A percentile compares a stretch with the other conserved stretches of the same genome.
Evolutionary conservation across 2,329 filamentous ascomycete genomes (phyloP).

Genomic region (Aspergillus costaricaensis): DNA sequence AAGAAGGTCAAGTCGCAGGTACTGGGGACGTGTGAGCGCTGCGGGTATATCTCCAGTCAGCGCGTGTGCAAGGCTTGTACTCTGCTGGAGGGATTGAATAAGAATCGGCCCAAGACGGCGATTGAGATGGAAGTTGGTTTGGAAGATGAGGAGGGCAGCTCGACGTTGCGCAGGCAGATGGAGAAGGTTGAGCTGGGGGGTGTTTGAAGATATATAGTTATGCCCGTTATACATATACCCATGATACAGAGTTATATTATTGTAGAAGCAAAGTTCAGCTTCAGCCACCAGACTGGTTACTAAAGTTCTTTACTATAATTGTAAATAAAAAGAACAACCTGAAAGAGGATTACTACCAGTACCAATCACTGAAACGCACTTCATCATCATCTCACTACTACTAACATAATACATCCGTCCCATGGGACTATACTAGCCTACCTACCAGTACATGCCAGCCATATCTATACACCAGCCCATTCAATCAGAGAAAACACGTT

Average conservation of each 20-base stretch:
- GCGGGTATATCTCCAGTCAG: constrained; percentile 95
- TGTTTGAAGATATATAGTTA: constrained; percentile 3
- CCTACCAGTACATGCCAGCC: too few relatives aligned
- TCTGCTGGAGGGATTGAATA: constrained; percentile 87
- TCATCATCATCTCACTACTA: not conserved
- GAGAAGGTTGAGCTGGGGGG: constrained; percentile 49
- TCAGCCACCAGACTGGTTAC: too few relatives aligned
- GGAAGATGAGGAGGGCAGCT: constrained; percentile 54
- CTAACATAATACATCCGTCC: not conserved
- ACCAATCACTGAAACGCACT: too few relatives aligned
- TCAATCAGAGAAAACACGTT: too few relatives aligned
- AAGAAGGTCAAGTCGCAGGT: constrained; percentile 53
- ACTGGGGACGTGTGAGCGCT: constrained; percentile 79
- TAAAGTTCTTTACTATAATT: too few relatives aligned
- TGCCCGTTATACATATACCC: too few relatives aligned
- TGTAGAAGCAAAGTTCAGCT: too few relatives aligned
- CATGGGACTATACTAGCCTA: too few relatives aligned
- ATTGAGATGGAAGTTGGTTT: constrained; percentile 50
- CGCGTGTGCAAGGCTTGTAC: constrained; percentile 90
- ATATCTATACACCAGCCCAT: too few relatives aligned
- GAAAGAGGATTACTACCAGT: too few relatives aligned
- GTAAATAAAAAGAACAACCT: too few relatives aligned
- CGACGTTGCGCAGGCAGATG: constrained; percentile 54
- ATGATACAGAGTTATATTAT: too few relatives aligned
- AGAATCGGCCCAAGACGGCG: constrained; percentile 55